Percentiles rank a stretch among this genome's conserved stretches.
Conservation (phyloP, 768 basidiomycete species). For the Hortiboletus flavorubellus region DNA sequence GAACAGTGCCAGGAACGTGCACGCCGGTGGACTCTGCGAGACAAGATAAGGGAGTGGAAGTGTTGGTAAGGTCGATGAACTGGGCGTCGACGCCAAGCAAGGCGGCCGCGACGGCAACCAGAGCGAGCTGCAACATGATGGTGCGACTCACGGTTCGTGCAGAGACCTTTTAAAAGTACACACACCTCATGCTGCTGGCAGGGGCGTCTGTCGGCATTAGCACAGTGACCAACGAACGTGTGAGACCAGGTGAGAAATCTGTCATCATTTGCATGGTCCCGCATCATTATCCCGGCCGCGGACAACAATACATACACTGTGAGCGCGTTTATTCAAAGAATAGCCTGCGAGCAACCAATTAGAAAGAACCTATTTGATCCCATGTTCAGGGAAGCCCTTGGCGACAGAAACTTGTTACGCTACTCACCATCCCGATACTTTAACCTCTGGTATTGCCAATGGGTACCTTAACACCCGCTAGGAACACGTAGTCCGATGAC, state of each 20-base stretch:
- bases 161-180: neutral
- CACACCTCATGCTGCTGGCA: neutral
- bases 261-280: neutral
- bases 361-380: neutral
- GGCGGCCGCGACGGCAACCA: neutral
- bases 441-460: too few species aligned
- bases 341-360: neutral
- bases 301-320: neutral
- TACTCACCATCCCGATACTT: too few species aligned
- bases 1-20: slow-evolving; percentile 26
- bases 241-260: neutral
- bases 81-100: slow-evolving; percentile 17
- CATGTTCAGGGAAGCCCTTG: neutral
- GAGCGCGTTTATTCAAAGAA: neutral
- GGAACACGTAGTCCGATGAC: too few species aligned
- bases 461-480: too few species aligned
- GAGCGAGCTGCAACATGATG: slow-evolving; percentile 7
- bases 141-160: neutral
- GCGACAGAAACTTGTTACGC: neutral
- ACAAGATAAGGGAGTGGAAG: slow-evolving; percentile 16
- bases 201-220: neutral
- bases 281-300: neutral
- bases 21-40: slow-evolving; percentile 28
- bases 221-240: neutral
- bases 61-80: slow-evolving; percentile 14